These are phyloP conservation scores for Leucocoprinus birnbaumii DNA, from an alignment of 768 basidiomycete genomes.

Conservation along the genomic window DNA sequence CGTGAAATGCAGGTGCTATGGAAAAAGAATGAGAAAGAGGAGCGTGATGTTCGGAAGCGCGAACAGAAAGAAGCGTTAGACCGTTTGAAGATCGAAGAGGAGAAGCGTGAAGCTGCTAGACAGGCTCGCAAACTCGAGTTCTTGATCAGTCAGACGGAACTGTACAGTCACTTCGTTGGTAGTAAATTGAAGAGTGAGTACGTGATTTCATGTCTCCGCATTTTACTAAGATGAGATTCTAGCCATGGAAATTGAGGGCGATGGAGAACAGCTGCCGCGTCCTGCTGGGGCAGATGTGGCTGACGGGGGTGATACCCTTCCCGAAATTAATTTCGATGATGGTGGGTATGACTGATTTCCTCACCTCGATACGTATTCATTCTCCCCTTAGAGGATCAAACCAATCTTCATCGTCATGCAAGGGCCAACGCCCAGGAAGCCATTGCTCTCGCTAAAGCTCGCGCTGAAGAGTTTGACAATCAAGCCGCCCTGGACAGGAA, in stretches of 20 bases:
- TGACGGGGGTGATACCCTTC: conserved; percentile 56
- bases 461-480: conserved; percentile 83
- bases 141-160: conserved; percentile 96
- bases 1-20: conserved; percentile 96
- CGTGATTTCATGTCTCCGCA: background rate
- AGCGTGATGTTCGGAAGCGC: conserved; percentile 86
- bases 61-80: conserved; percentile 94
- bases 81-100: conserved; percentile 85
- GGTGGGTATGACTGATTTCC: conserved; percentile 45
- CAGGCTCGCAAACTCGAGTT: conserved; percentile 97
- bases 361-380: conserved; percentile 6
- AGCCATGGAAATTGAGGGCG: conserved; percentile 80
- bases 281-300: conserved; percentile 59
- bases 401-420: conserved; percentile 83
- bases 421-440: conserved; percentile 89
- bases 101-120: conserved; percentile 88
- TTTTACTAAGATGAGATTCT: conserved; percentile 15
- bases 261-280: conserved; percentile 32
- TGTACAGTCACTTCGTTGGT: conserved; percentile 98
- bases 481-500: conserved; percentile 80
- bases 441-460: conserved; percentile 69
- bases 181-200: conserved; percentile 87
- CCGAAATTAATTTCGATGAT: conserved; percentile 88
- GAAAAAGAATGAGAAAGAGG: conserved; percentile 98
- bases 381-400: conserved; percentile 68